phyloP scores from a whole-genome alignment of 139 green algal species.

The Chlorella sp. region DNA sequence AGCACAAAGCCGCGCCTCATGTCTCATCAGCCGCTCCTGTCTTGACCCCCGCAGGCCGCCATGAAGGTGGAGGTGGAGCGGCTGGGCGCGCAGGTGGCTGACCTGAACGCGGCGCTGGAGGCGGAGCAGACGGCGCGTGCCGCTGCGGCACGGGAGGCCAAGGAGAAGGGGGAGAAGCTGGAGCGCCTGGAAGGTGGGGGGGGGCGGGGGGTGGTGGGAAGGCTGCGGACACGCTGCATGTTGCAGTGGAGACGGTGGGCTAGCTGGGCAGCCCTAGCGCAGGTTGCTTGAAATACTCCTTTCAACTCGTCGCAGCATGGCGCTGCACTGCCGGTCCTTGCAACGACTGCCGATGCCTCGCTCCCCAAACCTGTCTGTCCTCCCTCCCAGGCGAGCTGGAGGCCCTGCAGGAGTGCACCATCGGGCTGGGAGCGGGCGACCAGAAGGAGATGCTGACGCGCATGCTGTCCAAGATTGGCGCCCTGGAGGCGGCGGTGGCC shows the following conservation, averaged over 20 bases:
- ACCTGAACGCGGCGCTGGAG: constrained; percentile 21
- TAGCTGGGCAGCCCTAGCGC: too few species aligned
- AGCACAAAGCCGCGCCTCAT: too few species aligned
- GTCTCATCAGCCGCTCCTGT: too few species aligned
- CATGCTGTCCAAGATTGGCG: constrained; percentile 73
- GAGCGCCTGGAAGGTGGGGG: constrained; percentile 36
- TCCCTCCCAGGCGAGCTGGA: constrained; percentile 81
- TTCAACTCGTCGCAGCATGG: too few species aligned
- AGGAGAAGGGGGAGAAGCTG: constrained; percentile 39
- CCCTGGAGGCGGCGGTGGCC: constrained; percentile 68
- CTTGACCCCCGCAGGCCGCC: neutral
- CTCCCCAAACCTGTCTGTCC: too few species aligned
- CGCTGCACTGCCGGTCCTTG: too few species aligned
- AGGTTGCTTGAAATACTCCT: too few species aligned
- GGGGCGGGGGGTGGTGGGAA: neutral
- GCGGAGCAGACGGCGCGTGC: constrained; percentile 1
- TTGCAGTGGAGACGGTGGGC: neutral
- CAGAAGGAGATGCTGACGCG: constrained; percentile 73
- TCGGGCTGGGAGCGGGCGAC: constrained; percentile 64
- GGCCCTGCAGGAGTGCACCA: constrained; percentile 66
- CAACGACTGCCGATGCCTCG: too few species aligned
- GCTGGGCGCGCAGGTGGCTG: neutral
- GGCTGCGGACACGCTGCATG: neutral
- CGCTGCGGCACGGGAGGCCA: constrained; percentile 27
- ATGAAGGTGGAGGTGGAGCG: neutral